Evolutionary conservation across 306 rosid genomes (phyloP), one percentile per base, ranked within the genome.

Genomic region (Vigna nakashimae): DNA sequence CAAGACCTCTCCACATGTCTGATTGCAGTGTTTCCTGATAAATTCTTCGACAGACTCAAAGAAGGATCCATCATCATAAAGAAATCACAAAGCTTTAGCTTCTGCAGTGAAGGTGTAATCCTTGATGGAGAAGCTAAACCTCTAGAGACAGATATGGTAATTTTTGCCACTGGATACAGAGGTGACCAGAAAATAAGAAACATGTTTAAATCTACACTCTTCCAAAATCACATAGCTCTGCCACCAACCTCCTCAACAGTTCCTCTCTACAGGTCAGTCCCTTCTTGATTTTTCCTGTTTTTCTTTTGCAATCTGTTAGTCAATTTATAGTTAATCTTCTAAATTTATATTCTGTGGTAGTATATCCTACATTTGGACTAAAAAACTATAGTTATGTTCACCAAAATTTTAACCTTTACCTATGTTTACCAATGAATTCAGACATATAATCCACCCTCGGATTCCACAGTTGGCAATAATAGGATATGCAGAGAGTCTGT

Each of bases 151-250:
- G 91, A 89, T 63, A 1, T 89, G 26, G 89, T 87, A 40, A 70
- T 89, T 73, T 58, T 89, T 49, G 93, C 89, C n/a, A 89, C 93
- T 2, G 91, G 91, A 12, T 89, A 63, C 67, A 83, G 28, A 52
- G 89, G 93, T 53, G 88, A 83, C 30, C 58, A 36, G 32, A 88
- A 86, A 74, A 82, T 90, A 17, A 79, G 71, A 79, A 36, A 32
- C 58, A 77, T 90, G 22, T 87, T 90, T 30, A 79, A 71, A 71
- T 84, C 88, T 62, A 82, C 86, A 49, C 13, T 32, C 55, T 84
- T 85, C 49, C 89, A 78, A 64, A 71, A 64, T 0, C 38, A 70
- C 56, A 71, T 90, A 11, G 4, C 40, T 32, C 75, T 46, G 0
- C 46, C 83, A 75, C 5, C 66, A 34, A 64, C 28, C 15, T 64